Conservation (phyloP, 2,329 filamentous ascomycete genomes). For the Verticillium albo-atrum region DNA sequence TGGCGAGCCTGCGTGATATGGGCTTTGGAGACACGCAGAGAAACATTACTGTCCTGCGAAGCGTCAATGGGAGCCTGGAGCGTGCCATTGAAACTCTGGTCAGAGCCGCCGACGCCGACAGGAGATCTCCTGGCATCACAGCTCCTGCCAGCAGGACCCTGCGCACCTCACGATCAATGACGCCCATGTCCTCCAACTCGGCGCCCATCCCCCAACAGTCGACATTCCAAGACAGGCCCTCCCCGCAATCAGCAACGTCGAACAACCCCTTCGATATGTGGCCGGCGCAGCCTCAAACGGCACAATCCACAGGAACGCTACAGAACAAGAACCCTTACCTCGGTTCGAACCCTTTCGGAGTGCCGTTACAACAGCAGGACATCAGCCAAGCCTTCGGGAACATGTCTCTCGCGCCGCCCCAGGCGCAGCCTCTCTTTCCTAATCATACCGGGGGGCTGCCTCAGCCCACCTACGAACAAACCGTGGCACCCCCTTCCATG, state of each 20-base stretch:
- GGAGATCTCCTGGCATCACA: slow-evolving; percentile 29
- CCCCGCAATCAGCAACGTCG: slow-evolving; percentile 34
- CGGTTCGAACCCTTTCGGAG: slow-evolving; percentile 65
- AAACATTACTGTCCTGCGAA: slow-evolving; percentile 77
- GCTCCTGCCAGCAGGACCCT: slow-evolving; percentile 35
- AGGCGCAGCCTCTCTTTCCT: slow-evolving; percentile 63
- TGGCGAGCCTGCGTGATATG: slow-evolving; percentile 79
- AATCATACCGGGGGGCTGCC: slow-evolving; percentile 66
- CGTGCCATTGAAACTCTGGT: slow-evolving; percentile 81
- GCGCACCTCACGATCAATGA: slow-evolving; percentile 48
- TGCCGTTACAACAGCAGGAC: slow-evolving; percentile 37
- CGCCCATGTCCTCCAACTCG: slow-evolving; percentile 41
- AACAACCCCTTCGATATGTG: slow-evolving; percentile 65
- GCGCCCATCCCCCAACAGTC: slow-evolving; percentile 19
- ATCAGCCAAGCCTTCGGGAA: slow-evolving; percentile 71
- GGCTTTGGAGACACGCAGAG: slow-evolving; percentile 81
- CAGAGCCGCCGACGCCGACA: slow-evolving; percentile 69
- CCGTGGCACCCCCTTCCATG: slow-evolving; percentile 35
- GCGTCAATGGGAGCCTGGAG: slow-evolving; percentile 79
- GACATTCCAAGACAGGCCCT: slow-evolving; percentile 9
- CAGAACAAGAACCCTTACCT: slow-evolving; percentile 52
- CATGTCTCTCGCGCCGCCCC: slow-evolving; percentile 59
- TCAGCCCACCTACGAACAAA: slow-evolving; percentile 37
- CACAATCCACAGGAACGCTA: slow-evolving; percentile 60
- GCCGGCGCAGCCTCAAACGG: slow-evolving; percentile 54